phyloP scores from a whole-genome alignment of 108 stramenopile genomes.

The Nitzschia sp. region DNA sequence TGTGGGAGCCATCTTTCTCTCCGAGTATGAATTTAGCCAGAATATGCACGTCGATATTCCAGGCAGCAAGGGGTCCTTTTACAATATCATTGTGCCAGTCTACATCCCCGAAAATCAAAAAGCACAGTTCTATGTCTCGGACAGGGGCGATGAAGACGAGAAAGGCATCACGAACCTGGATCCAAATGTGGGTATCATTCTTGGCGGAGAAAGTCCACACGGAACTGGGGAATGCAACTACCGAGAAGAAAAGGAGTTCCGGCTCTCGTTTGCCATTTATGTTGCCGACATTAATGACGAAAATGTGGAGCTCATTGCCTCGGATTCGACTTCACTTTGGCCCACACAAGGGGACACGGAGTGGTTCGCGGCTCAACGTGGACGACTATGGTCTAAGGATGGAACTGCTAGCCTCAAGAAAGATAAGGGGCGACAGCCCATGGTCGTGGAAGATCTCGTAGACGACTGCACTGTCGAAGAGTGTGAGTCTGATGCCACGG shows the following conservation, averaged over 20 bases:
- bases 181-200: conserved; percentile 46
- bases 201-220: conserved; percentile 67
- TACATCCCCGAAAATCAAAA: conserved; percentile 24
- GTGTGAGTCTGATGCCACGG: conserved; percentile 21
- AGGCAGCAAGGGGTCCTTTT: conserved; percentile 33
- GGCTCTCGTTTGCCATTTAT: conserved; percentile 63
- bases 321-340: conserved; percentile 33
- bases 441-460: conserved; percentile 27
- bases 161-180: conserved; percentile 37
- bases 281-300: conserved; percentile 61
- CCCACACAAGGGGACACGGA: conserved; percentile 38
- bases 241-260: conserved; percentile 51
- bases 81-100: conserved; percentile 40
- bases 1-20: conserved; percentile 27
- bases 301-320: conserved; percentile 42
- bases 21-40: conserved; percentile 24
- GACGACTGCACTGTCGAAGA: conserved; percentile 22
- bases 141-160: conserved; percentile 16
- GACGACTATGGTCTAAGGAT: conserved; percentile 30
- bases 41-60: conserved; percentile 44
- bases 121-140: conserved; percentile 25
- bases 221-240: conserved; percentile 70
- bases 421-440: conserved; percentile 48
- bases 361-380: conserved; percentile 25
- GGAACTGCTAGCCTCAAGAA: conserved; percentile 29